Percentiles rank a stretch among this genome's conserved stretches.
These are phyloP conservation scores for Clarireedia homoeocarpa DNA, from an alignment of 2,329 filamentous ascomycete species.

Conservation along the genomic window DNA sequence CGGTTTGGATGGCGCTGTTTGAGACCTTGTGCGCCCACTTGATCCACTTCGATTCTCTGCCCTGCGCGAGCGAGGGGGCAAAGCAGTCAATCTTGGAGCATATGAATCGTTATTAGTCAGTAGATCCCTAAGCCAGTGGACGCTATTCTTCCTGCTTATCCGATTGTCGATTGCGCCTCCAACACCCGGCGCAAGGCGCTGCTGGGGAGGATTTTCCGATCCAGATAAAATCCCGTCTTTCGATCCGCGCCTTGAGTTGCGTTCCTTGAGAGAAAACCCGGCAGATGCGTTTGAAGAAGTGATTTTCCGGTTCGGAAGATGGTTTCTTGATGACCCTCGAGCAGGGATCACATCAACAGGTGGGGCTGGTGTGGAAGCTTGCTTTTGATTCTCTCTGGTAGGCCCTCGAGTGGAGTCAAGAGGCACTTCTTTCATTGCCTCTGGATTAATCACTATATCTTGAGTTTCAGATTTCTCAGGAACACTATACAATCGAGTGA, in stretches of 20 bases:
- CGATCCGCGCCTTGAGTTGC: not conserved
- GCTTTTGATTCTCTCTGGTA: slow-evolving; percentile 6
- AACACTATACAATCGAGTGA: not conserved
- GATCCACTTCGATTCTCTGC: slow-evolving; percentile 4
- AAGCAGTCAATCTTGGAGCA: slow-evolving; percentile 22
- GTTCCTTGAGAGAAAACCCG: slow-evolving; percentile 1
- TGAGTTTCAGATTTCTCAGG: not conserved
- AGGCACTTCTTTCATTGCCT: slow-evolving; percentile 7
- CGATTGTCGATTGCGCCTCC: slow-evolving; percentile 10
- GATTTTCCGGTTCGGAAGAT: slow-evolving; percentile 7
- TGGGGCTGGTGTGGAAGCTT: slow-evolving; percentile 5
- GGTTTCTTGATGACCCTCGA: slow-evolving; percentile 17
- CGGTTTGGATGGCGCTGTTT: slow-evolving; percentile 11
- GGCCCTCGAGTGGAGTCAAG: slow-evolving; percentile 1
- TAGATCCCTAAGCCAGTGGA: slow-evolving; percentile 25
- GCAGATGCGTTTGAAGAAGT: slow-evolving; percentile 10
- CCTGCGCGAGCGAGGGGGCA: slow-evolving; percentile 20
- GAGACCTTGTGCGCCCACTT: slow-evolving; percentile 8
- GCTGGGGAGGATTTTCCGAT: slow-evolving; percentile 11
- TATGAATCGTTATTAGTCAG: slow-evolving; percentile 22
- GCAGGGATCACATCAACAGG: slow-evolving; percentile 3
- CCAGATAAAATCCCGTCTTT: not conserved
- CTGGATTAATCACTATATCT: not conserved
- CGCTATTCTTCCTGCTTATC: slow-evolving; percentile 16
- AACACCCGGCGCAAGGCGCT: slow-evolving; percentile 8